phyloP scores from a whole-genome alignment of 2,329 filamentous ascomycete species.

The Cadophora malorum region DNA sequence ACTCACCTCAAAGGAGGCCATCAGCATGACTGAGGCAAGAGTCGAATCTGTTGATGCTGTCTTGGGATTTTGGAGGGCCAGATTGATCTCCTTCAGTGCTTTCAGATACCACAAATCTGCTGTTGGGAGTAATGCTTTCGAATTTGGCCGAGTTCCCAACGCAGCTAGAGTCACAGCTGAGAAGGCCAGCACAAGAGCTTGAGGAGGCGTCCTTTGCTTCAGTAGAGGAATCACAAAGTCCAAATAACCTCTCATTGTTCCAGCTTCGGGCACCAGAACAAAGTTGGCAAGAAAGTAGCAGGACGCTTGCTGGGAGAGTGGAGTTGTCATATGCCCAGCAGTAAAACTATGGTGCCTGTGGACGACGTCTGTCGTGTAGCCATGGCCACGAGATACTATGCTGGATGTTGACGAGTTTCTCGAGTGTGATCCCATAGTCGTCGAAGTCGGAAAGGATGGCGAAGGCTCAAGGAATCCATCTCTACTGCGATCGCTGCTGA shows the following conservation, averaged over 20 bases:
- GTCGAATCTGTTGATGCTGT: constrained; percentile 58
- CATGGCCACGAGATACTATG: constrained; percentile 11
- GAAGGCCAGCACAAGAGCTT: constrained; percentile 44
- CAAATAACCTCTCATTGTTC: constrained; percentile 60
- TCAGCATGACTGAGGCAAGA: constrained; percentile 61
- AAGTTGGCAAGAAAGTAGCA: constrained; percentile 68
- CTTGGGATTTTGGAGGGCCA: constrained; percentile 57
- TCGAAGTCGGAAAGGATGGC: not conserved
- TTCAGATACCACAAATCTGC: constrained; percentile 59
- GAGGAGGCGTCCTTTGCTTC: constrained; percentile 47
- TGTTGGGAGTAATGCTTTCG: constrained; percentile 44
- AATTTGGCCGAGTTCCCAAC: constrained; percentile 56
- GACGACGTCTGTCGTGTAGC: constrained; percentile 47
- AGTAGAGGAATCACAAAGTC: constrained; percentile 64
- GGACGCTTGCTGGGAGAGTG: constrained; percentile 59
- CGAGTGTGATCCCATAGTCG: constrained; percentile 14
- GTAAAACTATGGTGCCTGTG: constrained; percentile 36
- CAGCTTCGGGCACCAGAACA: constrained; percentile 60
- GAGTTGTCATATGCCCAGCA: constrained; percentile 50
- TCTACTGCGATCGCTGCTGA: constrained; percentile 14
- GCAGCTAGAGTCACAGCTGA: constrained; percentile 65
- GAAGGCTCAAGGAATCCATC: not conserved
- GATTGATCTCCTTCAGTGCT: constrained; percentile 58
- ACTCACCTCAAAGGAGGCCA: constrained; percentile 63
- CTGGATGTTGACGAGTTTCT: constrained; percentile 26